phyloP scores from a whole-genome alignment of 139 green algal species.

The Micractinium sp. region DNA sequence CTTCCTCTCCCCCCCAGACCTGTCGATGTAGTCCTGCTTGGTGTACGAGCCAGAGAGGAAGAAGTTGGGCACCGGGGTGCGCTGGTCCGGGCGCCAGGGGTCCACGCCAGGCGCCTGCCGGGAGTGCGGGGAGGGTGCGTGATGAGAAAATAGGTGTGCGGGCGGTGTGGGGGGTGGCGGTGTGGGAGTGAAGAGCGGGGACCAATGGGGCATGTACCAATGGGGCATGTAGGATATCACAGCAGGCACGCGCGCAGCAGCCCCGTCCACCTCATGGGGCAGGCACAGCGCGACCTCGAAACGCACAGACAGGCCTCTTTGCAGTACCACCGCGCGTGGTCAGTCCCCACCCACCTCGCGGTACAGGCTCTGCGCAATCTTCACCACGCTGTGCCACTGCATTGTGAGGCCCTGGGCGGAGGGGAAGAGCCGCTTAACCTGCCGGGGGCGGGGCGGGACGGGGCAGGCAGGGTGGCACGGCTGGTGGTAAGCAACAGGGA shows the following conservation, averaged over 20 bases:
- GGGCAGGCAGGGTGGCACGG: neutral
- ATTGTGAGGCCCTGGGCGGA: conserved; percentile 72
- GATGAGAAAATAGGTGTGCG: neutral
- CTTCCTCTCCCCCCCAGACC: neutral
- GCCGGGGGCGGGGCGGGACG: neutral
- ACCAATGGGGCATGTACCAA: no score
- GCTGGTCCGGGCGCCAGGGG: conserved; percentile 87
- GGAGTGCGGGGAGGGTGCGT: neutral
- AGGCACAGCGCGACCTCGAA: conserved; percentile 94
- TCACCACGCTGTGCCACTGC: conserved; percentile 92
- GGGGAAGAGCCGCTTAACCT: conserved; percentile 92
- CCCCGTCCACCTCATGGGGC: conserved; percentile 74
- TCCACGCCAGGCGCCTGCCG: conserved; percentile 83
- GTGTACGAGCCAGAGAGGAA: conserved; percentile 96
- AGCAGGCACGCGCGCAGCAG: no score
- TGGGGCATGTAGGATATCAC: no score
- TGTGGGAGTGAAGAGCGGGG: neutral
- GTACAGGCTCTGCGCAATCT: conserved; percentile 96
- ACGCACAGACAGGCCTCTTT: neutral
- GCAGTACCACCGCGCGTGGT: no score
- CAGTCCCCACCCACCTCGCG: conserved; percentile 59
- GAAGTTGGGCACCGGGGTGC: conserved; percentile 93
- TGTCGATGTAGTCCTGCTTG: conserved; percentile 98
- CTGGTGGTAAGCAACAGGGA: no score
- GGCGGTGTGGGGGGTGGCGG: neutral